Conservation (phyloP, 768 basidiomycete species). For the Tulasnella sp. region DNA sequence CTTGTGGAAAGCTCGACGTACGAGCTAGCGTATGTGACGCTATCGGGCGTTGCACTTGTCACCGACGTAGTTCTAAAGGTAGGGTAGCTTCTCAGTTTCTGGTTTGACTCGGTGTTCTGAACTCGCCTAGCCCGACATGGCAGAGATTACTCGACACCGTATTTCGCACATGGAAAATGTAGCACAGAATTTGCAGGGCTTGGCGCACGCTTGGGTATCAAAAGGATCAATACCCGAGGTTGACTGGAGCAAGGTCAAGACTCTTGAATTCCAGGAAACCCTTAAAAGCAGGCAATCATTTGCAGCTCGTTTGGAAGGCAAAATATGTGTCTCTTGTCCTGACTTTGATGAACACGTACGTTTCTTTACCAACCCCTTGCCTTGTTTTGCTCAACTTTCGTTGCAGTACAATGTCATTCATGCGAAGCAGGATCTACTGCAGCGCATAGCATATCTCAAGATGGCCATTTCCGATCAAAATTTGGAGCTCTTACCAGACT, state of each 20-base stretch:
- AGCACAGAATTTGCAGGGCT: conserved; percentile 47
- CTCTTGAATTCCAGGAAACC: conserved; percentile 88
- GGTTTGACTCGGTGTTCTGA: conserved; percentile 1
- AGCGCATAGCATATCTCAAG: conserved; percentile 73
- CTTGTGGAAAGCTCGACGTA: conserved; percentile 56
- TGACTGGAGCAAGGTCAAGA: conserved; percentile 77
- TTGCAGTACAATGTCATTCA: conserved; percentile 73
- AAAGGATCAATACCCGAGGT: conserved; percentile 57
- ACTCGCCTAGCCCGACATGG: conserved; percentile 59
- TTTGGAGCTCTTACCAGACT: conserved; percentile 92
- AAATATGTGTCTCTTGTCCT: conserved; percentile 56
- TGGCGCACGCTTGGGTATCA: conserved; percentile 58
- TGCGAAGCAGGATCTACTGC: conserved; percentile 65
- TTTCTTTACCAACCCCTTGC: background rate
- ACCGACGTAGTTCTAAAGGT: conserved; percentile 72
- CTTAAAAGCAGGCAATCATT: conserved; percentile 58
- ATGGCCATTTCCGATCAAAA: conserved; percentile 93
- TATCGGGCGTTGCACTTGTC: conserved; percentile 72
- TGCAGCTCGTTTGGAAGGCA: conserved; percentile 44
- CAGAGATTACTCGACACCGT: conserved; percentile 60
- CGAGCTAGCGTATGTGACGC: conserved; percentile 59
- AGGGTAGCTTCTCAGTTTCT: conserved; percentile 19
- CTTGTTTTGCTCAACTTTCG: background rate
- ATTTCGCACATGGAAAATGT: conserved; percentile 61
- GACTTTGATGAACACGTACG: conserved; percentile 70